Evolutionary conservation across 73 alveolate genomes (phyloP), one percentile per base, ranked within the genome.

Genomic region (Durusdinium trenchii): DNA sequence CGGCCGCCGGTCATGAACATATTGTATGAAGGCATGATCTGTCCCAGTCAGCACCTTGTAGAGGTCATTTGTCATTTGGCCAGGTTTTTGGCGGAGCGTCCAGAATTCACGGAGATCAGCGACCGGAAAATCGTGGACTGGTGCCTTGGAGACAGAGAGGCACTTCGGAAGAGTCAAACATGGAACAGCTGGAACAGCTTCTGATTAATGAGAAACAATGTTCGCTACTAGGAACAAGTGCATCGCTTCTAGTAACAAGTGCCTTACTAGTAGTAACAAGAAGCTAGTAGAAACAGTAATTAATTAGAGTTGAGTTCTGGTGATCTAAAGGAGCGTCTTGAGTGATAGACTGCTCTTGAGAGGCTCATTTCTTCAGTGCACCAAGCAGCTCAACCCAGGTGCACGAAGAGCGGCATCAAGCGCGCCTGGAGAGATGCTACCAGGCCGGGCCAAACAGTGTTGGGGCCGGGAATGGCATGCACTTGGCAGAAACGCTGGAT

Each of bases 91-190:
- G 64, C 76, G n/a, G 96, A 92, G 98, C 87, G 73, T 46, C 90
- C 98, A 43, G 90, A 92, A 91, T 92, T 71, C 90, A 92, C 98
- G 30, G 98, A 92, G 98, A 69, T 92, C 90, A 92, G 98, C 36
- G 98, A 92, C 60, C 87, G 98, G 57, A 92, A 71, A 73, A 92
- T 92, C 61, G 91, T 50, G 40, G 87, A 69, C 60, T 92, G 98
- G 98, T 71, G 84, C 50, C n/a, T n/a, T n/a, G n/a, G n/a, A n/a
- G n/a, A n/a, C n/a, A 60, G 73, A 60, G 73, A 60, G 6, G 30
- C n/a, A 60, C n/a, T 23, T 1, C 18, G 73, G 30, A 32, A 60
- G 6, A 60, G 6, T 23, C 0, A 60, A 32, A 60, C n/a, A 60
- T 1, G 30, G 73, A 60, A 32, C 18, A 1, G 30, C n/a, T 23